Base-by-base conservation (phyloP, 2,329 filamentous ascomycete genomes). In the Exophiala phaeomuriformis region DNA sequence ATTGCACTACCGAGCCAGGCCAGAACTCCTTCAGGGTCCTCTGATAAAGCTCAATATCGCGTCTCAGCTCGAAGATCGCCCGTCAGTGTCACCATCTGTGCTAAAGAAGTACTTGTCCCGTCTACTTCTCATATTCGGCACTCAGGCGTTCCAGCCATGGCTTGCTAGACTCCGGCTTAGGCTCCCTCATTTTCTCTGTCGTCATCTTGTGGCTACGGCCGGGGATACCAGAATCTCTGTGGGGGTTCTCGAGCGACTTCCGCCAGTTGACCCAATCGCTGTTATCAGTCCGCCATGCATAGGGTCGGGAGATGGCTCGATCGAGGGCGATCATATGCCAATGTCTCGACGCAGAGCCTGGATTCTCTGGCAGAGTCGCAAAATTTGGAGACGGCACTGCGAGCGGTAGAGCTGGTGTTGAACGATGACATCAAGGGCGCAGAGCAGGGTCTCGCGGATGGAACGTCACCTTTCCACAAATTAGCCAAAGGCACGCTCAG, bases 361-460 rank as follows among this genome's bases (percentile, higher is more conserved):
- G 79, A 77, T 64, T 75, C 80, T 57, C 64, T 79, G 47, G 75
- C 77, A 58, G 81, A 84, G 68, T 71, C 79, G 46, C 75, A 78
- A 61, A 70, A 59, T 56, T 52, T 61, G n/a, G 57, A 53, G 39
- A 52, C 48, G 12, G 43, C 51, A 53, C 58, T 64, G 49, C 51
- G 55, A 35, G 85, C 86, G 37, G 82, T 85, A 3, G 77, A 79
- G 5, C 74, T 87, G 53, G 88, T 95, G 63, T 85, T 95, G 77
- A 85, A 93, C 66, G 90, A 95, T 71, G 89, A 97, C 71, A 85
- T 97, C 56, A 86, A 89, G 35, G 83, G 81, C 37, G 93, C 93
- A 4, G 88, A 94, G 71, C 76, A 76, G 56, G 81, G 82, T 40
- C 76, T 95, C 35, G 78, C 79, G 47, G 79, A 84, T 61, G 84